Conservation (phyloP, 164 flowering plant genomes). For the Berberis vulgaris region DNA sequence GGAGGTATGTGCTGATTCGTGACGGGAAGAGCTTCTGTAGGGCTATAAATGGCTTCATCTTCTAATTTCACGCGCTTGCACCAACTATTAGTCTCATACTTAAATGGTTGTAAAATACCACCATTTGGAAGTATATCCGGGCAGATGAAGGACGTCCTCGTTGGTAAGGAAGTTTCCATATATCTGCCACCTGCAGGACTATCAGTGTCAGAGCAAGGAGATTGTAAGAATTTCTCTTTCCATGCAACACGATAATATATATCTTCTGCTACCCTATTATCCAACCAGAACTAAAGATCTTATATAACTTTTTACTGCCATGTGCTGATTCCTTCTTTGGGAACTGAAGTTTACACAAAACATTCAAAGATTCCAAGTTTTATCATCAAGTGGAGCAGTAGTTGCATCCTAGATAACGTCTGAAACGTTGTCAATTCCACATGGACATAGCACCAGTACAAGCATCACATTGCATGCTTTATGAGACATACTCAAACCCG, state of each 20-base stretch:
- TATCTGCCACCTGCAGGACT: slow-evolving; percentile 29
- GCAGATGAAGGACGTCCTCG: slow-evolving; percentile 39
- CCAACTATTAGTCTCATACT: slow-evolving; percentile 27
- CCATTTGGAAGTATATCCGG: slow-evolving; percentile 35
- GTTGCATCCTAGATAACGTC: too few species aligned
- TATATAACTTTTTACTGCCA: too few species aligned
- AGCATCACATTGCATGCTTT: too few species aligned
- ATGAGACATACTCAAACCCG: too few species aligned
- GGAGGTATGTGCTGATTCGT: slow-evolving; percentile 20
- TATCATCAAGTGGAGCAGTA: too few species aligned
- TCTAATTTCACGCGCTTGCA: slow-evolving; percentile 31
- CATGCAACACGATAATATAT: background rate
- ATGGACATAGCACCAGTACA: too few species aligned
- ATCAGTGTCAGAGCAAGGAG: background rate
- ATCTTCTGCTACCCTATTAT: too few species aligned
- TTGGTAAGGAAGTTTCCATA: slow-evolving; percentile 17
- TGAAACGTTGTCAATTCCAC: too few species aligned
- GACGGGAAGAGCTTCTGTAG: slow-evolving; percentile 17
- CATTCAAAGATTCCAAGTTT: too few species aligned
- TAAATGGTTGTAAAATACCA: slow-evolving; percentile 23
- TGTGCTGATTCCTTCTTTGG: too few species aligned
- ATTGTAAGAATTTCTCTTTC: background rate
- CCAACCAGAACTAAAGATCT: too few species aligned
- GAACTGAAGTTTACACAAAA: too few species aligned
- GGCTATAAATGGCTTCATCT: slow-evolving; percentile 19